A percentile compares a stretch with the other conserved stretches of the same genome.
Conservation (phyloP, 805 yeast genomes). For the Metschnikowia rubicola region DNA sequence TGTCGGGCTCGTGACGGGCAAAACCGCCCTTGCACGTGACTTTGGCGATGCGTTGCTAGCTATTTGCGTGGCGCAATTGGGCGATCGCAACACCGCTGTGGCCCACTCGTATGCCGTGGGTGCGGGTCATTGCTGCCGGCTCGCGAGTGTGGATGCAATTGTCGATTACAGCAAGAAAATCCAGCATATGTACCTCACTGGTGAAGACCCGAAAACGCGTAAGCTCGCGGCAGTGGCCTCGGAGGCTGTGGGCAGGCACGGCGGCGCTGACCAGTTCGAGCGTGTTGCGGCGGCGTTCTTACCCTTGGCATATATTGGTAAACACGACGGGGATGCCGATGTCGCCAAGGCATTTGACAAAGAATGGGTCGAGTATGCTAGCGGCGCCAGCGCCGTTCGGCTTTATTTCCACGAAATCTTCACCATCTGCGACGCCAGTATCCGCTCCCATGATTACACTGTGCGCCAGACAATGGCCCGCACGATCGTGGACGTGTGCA, state of each 20-base stretch:
- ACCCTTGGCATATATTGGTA: constrained; percentile 78
- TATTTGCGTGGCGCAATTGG: constrained; percentile 54
- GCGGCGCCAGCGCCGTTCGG: constrained; percentile 66
- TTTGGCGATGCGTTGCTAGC: constrained; percentile 63
- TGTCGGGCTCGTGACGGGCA: constrained; percentile 59
- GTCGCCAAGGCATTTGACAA: constrained; percentile 50
- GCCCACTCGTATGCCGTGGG: constrained; percentile 74
- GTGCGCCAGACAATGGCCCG: constrained; percentile 69
- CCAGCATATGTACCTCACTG: constrained; percentile 55
- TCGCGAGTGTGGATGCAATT: constrained; percentile 51
- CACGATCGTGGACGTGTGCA: constrained; percentile 58
- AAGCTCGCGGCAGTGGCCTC: constrained; percentile 57
- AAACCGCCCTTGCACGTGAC: constrained; percentile 41
- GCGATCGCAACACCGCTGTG: constrained; percentile 70
- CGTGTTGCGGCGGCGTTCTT: constrained; percentile 59
- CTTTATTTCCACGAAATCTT: constrained; percentile 70
- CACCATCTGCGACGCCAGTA: constrained; percentile 43
- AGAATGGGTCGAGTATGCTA: constrained; percentile 76
- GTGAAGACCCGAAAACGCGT: constrained; percentile 41
- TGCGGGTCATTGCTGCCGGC: constrained; percentile 71
- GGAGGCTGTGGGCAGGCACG: constrained; percentile 63
- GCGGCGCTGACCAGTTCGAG: constrained; percentile 60
- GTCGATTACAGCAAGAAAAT: constrained; percentile 53
- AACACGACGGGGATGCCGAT: constrained; percentile 53
- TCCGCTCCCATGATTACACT: constrained; percentile 57